Conservation (phyloP, 208 protist genomes). For the Trypanosoma rangeli region DNA sequence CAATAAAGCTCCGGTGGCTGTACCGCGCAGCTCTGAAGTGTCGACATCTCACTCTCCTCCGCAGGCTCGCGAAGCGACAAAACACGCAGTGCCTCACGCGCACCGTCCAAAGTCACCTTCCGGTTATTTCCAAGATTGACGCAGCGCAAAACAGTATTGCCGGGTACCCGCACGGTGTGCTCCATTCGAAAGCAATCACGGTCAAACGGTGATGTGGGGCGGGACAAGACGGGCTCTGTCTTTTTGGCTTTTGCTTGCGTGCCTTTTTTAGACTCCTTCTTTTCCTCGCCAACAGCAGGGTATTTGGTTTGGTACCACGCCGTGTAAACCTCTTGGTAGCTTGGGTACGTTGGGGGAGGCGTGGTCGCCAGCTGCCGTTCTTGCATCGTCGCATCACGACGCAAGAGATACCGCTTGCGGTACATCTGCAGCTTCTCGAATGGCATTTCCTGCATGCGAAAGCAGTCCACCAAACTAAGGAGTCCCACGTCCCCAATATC, state of each 20-base stretch:
- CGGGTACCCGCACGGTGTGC: slow-evolving; percentile 58
- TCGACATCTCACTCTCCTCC: slow-evolving; percentile 57
- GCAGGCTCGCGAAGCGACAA: slow-evolving; percentile 66
- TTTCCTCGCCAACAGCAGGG: slow-evolving; percentile 21
- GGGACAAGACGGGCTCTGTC: slow-evolving; percentile 26
- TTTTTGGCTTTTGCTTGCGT: slow-evolving; percentile 27
- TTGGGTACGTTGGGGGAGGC: slow-evolving; percentile 41
- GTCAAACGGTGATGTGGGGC: slow-evolving; percentile 69
- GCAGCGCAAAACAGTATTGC: slow-evolving; percentile 83
- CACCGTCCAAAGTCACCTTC: slow-evolving; percentile 55
- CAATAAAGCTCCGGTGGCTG: slow-evolving; percentile 76
- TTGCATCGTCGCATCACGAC: slow-evolving; percentile 47
- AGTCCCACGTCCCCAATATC: slow-evolving; percentile 70
- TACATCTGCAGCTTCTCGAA: slow-evolving; percentile 48
- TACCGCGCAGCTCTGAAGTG: slow-evolving; percentile 30
- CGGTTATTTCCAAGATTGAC: slow-evolving; percentile 79
- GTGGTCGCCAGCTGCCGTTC: slow-evolving; percentile 48
- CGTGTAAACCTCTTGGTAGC: slow-evolving; percentile 77
- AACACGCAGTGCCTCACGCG: slow-evolving; percentile 57
- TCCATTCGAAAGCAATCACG: slow-evolving; percentile 70
- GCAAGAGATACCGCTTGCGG: slow-evolving; percentile 47
- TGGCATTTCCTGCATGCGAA: slow-evolving; percentile 71
- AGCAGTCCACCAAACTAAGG: slow-evolving; percentile 55
- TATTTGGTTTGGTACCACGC: slow-evolving; percentile 36
- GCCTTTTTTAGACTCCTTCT: slow-evolving; percentile 29